These are phyloP conservation scores for Puccinia polysora DNA, from an alignment of 1,284 basidiomycete genomes.

Conservation along the genomic window DNA sequence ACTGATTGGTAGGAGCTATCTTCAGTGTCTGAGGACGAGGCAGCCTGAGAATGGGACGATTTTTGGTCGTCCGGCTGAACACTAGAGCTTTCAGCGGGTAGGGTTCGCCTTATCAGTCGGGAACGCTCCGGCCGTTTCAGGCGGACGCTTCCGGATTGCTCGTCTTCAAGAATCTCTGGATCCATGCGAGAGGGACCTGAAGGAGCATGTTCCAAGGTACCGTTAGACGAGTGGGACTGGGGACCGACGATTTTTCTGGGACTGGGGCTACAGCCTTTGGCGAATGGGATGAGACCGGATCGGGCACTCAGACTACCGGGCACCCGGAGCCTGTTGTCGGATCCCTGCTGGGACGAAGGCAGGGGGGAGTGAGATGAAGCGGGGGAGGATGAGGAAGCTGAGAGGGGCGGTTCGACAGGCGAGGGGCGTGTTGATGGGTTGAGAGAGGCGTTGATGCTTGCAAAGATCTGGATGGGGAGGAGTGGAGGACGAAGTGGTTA, in stretches of 20 bases:
- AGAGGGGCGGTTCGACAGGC: slow-evolving; percentile 1
- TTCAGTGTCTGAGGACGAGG: background rate
- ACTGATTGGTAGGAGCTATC: background rate
- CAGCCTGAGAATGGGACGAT: background rate
- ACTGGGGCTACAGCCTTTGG: slow-evolving; percentile 29
- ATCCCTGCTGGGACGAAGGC: background rate
- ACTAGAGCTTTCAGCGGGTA: background rate
- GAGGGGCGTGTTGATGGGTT: slow-evolving; percentile 1
- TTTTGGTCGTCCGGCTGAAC: background rate
- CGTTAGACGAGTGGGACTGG: background rate
- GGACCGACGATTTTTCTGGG: slow-evolving; percentile 12
- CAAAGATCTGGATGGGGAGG: slow-evolving; percentile 14
- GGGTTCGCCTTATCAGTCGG: slow-evolving; percentile 9
- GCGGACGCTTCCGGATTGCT: slow-evolving; percentile 26
- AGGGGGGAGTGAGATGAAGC: background rate
- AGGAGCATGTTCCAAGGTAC: background rate
- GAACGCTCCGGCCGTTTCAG: slow-evolving; percentile 27
- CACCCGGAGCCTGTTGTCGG: slow-evolving; percentile 1
- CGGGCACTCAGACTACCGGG: background rate
- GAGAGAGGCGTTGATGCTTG: slow-evolving; percentile 28
- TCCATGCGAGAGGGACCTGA: background rate
- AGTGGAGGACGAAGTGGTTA: background rate
- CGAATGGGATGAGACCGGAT: slow-evolving; percentile 39
- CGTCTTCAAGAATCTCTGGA: background rate
- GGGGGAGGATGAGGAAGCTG: slow-evolving; percentile 12